phyloP scores from a whole-genome alignment of 352 stramenopile species.

The Hyphochytrium catenoides region DNA sequence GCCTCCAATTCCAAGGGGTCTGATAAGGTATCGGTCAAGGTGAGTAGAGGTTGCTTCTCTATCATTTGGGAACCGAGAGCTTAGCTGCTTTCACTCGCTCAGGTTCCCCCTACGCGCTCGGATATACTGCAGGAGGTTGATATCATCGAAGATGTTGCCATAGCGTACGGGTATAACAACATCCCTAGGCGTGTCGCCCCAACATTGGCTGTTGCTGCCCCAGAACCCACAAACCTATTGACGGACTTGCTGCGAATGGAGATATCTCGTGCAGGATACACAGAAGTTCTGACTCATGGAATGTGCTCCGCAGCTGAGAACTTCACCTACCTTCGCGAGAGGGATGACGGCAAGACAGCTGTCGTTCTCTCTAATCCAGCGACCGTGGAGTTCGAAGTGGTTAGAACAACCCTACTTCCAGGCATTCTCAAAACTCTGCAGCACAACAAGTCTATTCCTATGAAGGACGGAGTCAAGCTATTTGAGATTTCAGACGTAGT shows the following conservation, averaged over 20 bases:
- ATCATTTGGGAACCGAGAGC: too few species aligned
- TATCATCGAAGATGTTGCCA: conserved; percentile 96
- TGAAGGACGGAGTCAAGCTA: conserved; percentile 92
- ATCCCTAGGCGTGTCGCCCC: conserved; percentile 82
- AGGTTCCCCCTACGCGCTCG: conserved; percentile 86
- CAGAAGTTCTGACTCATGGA: conserved; percentile 91
- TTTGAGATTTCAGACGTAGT: conserved; percentile 99
- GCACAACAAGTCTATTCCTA: conserved; percentile 90
- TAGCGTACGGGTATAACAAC: conserved; percentile 99
- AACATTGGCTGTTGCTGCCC: conserved; percentile 81
- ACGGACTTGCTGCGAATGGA: conserved; percentile 91
- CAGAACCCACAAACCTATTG: conserved; percentile 93
- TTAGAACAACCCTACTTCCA: conserved; percentile 91
- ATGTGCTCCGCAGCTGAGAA: conserved; percentile 93
- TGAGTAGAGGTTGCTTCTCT: too few species aligned
- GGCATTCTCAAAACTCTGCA: conserved; percentile 96
- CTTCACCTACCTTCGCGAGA: conserved; percentile 75
- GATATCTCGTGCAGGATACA: conserved; percentile 90
- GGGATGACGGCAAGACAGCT: conserved; percentile 49
- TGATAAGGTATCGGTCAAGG: too few species aligned
- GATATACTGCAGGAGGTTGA: conserved; percentile 98
- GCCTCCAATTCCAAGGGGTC: too few species aligned
- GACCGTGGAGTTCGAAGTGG: conserved; percentile 97
- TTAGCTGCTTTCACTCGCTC: too few species aligned
- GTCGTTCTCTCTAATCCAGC: conserved; percentile 94